Base-by-base conservation (phyloP, 768 basidiomycete species). In the Kwoniella sp. region DNA sequence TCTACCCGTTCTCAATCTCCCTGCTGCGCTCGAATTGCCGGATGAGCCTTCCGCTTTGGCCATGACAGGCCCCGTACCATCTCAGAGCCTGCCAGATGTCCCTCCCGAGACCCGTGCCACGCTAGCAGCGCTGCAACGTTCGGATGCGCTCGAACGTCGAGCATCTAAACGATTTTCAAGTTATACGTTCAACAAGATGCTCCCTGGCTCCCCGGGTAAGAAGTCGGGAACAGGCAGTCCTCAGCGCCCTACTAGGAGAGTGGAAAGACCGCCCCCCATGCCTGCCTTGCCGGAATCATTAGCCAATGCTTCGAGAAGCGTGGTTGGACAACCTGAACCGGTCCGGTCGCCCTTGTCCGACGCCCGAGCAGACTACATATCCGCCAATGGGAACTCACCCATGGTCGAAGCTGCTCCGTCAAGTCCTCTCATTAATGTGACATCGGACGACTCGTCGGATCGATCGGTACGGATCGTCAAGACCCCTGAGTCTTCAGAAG, bases 121-220 rank as follows among this genome's bases (percentile, higher is more conserved):
- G 86, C 80, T 98, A 9, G 89, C 88, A 6, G 90, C 90, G 7
- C 79, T 99, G 39, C 86, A 92, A 75, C 84, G 86, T 64, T 84
- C 82, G 44, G 90, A 92, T 60, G 80, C 83, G 0, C 80, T 98
- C 32, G 89, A 91, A 63, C 83, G 93, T 19, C 80, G 93, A 39
- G 93, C 93, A 15, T 91, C 88, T 19, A 96, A 96, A 70, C 87
- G 95, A 0, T 98, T 91, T 76, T 95, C 91, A 36, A 84, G 85
- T 1, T 98, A 93, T 71, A 88, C 91, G 59, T 87, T 96, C 64
- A 84, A 86, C 40, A 92, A 92, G 76, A 92, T 98, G 85, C 85
- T 73, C 0, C 72, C 89, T 3, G 83, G 84, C 14, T 80, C 46
- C 49, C 76, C 48, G 7, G 43, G 50, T 6, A 50, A 55, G 36